A percentile compares a stretch with the other conserved stretches of the same genome.
These are phyloP conservation scores for Linum usitatissimum DNA, from an alignment of 345 rosid species.

Conservation along the genomic window DNA sequence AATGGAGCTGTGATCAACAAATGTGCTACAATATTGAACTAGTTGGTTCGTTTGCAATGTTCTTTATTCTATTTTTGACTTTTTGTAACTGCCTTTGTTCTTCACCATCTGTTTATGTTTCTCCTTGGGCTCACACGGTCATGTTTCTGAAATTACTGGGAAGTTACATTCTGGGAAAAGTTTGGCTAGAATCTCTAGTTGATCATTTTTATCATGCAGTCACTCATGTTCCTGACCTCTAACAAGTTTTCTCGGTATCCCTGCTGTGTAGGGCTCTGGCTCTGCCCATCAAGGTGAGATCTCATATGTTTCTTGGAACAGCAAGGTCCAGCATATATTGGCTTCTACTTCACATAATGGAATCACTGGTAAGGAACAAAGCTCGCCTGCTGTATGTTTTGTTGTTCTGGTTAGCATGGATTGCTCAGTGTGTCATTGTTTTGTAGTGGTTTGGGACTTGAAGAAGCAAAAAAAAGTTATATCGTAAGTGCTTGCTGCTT, in stretches of 20 bases:
- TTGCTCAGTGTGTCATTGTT: conserved; percentile 9
- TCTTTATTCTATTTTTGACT: neutral
- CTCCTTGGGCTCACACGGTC: neutral
- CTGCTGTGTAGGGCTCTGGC: conserved; percentile 73
- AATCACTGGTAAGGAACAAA: conserved; percentile 66
- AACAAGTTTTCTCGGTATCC: neutral
- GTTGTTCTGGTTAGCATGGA: conserved; percentile 1
- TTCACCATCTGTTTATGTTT: neutral
- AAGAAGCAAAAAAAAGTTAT: conserved; percentile 93
- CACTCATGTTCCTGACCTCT: neutral
- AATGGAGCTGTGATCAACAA: neutral
- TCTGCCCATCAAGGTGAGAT: conserved; percentile 93
- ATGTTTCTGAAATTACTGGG: neutral
- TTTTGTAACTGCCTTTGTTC: neutral
- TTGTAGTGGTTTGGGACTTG: conserved; percentile 90
- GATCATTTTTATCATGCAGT: neutral
- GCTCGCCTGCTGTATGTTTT: neutral
- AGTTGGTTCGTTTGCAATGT: neutral
- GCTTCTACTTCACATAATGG: conserved; percentile 94
- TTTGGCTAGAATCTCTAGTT: neutral
- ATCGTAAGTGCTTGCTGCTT: conserved; percentile 40
- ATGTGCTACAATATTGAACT: neutral
- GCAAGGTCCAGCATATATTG: conserved; percentile 83
- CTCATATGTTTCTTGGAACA: conserved; percentile 90
- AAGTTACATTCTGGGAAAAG: neutral